Conservation (phyloP, 352 stramenopile species). For the Pythium brachiatum region DNA sequence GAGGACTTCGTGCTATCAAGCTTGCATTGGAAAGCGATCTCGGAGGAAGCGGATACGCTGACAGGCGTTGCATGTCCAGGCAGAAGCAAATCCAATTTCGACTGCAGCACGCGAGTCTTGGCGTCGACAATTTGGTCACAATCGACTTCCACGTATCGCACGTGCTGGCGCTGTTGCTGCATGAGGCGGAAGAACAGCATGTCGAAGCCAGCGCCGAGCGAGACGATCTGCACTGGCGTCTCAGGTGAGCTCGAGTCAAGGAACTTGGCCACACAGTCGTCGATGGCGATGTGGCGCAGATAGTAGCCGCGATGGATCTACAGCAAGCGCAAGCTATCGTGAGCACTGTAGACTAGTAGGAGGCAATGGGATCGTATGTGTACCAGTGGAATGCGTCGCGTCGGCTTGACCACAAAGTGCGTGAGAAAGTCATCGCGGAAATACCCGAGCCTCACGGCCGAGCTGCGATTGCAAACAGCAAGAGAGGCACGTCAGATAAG, state of each 20-base stretch:
- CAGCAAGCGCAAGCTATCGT: neutral
- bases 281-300: slow-evolving; percentile 57
- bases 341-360: neutral
- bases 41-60: neutral
- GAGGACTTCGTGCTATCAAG: slow-evolving; percentile 10
- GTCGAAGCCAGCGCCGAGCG: slow-evolving; percentile 70
- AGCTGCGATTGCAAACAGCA: slow-evolving; percentile 37
- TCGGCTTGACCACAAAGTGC: slow-evolving; percentile 58
- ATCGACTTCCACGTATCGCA: slow-evolving; percentile 60
- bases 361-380: neutral
- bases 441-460: slow-evolving; percentile 54
- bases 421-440: slow-evolving; percentile 60
- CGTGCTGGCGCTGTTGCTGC: slow-evolving; percentile 19
- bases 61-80: neutral
- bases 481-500: neutral
- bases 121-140: slow-evolving; percentile 48
- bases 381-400: slow-evolving; percentile 67
- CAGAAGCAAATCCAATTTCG: slow-evolving; percentile 7
- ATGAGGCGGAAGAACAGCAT: slow-evolving; percentile 69
- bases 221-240: slow-evolving; percentile 54
- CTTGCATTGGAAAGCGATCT: slow-evolving; percentile 9
- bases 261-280: slow-evolving; percentile 53
- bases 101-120: slow-evolving; percentile 48
- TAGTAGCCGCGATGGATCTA: slow-evolving; percentile 83
- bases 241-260: slow-evolving; percentile 14